Percentiles rank a stretch among this genome's conserved stretches.
Conservation (phyloP, 179 eudicot species). For the Pouteria campechiana region DNA sequence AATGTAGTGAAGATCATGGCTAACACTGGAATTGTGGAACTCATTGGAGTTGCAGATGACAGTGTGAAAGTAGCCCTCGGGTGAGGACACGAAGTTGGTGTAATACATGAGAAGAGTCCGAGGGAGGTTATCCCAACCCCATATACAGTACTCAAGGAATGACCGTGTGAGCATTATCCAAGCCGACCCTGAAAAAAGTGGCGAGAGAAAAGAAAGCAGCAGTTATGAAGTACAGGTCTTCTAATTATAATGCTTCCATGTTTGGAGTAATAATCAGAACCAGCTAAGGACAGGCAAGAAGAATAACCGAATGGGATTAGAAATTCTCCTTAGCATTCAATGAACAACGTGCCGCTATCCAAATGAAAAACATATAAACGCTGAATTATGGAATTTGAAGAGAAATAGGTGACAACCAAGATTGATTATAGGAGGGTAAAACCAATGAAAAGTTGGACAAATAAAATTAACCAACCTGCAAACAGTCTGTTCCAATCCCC, state of each 20-base stretch:
- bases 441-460: not conserved
- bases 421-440: not conserved
- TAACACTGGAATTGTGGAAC: slow-evolving; percentile 39
- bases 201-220: slow-evolving; percentile 11
- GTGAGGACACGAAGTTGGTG: slow-evolving; percentile 66
- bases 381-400: not conserved
- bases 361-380: no score
- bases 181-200: slow-evolving; percentile 63
- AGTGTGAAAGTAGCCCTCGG: slow-evolving; percentile 75
- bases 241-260: no score
- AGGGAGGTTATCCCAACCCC: slow-evolving; percentile 87
- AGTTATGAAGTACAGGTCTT: not conserved
- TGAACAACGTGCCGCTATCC: no score
- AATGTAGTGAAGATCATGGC: slow-evolving; percentile 77
- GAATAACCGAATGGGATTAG: no score
- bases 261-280: no score
- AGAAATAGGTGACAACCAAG: not conserved
- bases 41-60: slow-evolving; percentile 62
- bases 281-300: no score
- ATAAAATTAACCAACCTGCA: slow-evolving; percentile 15
- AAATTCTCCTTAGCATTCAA: no score
- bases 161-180: slow-evolving; percentile 70
- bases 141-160: slow-evolving; percentile 69
- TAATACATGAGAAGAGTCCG: slow-evolving; percentile 66
- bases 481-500: slow-evolving; percentile 7